phyloP scores from a whole-genome alignment of 2,329 filamentous ascomycete species.

The Erysiphe pulchra region DNA sequence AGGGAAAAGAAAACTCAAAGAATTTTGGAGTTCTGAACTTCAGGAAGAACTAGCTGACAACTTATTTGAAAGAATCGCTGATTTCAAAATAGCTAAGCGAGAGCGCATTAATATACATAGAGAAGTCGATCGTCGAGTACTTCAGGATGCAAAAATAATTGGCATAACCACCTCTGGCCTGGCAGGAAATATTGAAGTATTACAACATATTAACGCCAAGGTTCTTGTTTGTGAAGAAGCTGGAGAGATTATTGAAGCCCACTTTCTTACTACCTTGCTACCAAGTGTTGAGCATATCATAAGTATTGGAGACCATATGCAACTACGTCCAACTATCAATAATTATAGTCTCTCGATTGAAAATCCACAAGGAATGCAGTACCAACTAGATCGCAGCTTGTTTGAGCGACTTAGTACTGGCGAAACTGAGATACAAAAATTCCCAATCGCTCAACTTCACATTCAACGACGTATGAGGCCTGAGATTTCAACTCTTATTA shows the following conservation, averaged over 20 bases:
- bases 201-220: constrained; percentile 5
- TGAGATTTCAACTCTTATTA: constrained; percentile 9
- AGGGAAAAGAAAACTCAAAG: constrained; percentile 3
- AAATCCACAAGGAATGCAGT: constrained; percentile 3
- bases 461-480: constrained; percentile 11
- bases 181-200: constrained; percentile 17
- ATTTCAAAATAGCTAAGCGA: background rate
- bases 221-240: constrained; percentile 18
- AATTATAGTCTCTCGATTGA: constrained; percentile 12
- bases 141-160: constrained; percentile 17
- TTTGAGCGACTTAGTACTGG: constrained; percentile 9
- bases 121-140: constrained; percentile 3
- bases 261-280: constrained; percentile 16
- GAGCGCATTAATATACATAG: background rate
- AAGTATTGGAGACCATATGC: constrained; percentile 19
- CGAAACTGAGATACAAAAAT: constrained; percentile 1
- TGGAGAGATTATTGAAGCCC: constrained; percentile 18
- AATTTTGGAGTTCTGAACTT: constrained; percentile 3
- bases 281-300: constrained; percentile 17
- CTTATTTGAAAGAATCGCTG: background rate
- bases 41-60: constrained; percentile 1
- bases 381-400: constrained; percentile 9
- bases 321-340: constrained; percentile 15
- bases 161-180: constrained; percentile 27
- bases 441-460: constrained; percentile 9